Percentiles rank a stretch among this genome's conserved stretches.
Conservation (phyloP, 2,329 filamentous ascomycete genomes). For the Aspergillus nomiae region DNA sequence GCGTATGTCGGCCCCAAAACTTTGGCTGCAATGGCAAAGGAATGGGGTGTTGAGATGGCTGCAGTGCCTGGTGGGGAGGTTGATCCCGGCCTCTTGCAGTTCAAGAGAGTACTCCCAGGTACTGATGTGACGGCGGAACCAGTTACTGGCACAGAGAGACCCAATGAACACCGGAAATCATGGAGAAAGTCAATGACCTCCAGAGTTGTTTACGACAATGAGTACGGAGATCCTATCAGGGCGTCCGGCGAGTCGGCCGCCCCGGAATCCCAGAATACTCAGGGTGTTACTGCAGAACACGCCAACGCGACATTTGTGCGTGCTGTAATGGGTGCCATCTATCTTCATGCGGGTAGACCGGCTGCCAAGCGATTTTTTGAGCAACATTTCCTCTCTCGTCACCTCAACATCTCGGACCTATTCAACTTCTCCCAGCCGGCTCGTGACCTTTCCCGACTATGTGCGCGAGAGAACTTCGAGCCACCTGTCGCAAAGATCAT, state of each 20-base stretch:
- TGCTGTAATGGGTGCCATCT: constrained; percentile 80
- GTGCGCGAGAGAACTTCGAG: constrained; percentile 86
- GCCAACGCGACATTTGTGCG: constrained; percentile 78
- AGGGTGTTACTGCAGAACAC: constrained; percentile 52
- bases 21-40: constrained; percentile 70
- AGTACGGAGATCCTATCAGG: constrained; percentile 70
- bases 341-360: constrained; percentile 78
- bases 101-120: constrained; percentile 55
- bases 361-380: constrained; percentile 81
- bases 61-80: constrained; percentile 86
- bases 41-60: constrained; percentile 93
- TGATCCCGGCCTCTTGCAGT: constrained; percentile 87
- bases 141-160: constrained; percentile 44
- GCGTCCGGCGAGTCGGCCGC: constrained; percentile 17
- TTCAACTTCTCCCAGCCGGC: constrained; percentile 86
- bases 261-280: constrained; percentile 16
- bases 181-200: constrained; percentile 73
- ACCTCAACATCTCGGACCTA: constrained; percentile 72
- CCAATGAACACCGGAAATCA: constrained; percentile 55
- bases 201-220: constrained; percentile 77
- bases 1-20: constrained; percentile 79
- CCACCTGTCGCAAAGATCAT: constrained; percentile 82
- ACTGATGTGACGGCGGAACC: constrained; percentile 41
- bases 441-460: constrained; percentile 79
- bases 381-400: constrained; percentile 78